Conservation (phyloP, 495 filamentous ascomycete genomes). For the Astrothelium subdiscretum region DNA sequence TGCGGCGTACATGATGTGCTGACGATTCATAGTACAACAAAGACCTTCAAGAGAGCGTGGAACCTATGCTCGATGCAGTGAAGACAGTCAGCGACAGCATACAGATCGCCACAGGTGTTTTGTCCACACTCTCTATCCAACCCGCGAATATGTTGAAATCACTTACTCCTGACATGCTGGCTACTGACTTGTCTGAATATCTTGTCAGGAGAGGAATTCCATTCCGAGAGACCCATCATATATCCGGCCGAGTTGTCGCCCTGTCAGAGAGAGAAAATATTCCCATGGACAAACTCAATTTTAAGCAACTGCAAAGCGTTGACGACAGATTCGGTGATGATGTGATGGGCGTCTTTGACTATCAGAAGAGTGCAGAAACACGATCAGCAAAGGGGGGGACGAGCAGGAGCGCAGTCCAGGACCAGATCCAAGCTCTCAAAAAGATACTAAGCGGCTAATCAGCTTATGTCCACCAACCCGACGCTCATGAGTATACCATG, state of each 20-base stretch:
- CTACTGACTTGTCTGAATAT: conserved; percentile 74
- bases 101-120: conserved; percentile 71
- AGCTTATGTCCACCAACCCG: too few species aligned
- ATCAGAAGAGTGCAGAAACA: conserved; percentile 79
- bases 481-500: too few species aligned
- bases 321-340: conserved; percentile 68
- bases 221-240: conserved; percentile 80
- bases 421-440: conserved; percentile 68
- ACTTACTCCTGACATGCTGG: conserved; percentile 50
- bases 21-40: conserved; percentile 58
- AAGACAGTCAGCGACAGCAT: conserved; percentile 80
- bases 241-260: conserved; percentile 70
- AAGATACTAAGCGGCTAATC: conserved; percentile 13
- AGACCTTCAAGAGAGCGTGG: conserved; percentile 81
- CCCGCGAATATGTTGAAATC: conserved; percentile 70
- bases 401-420: conserved; percentile 57
- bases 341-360: conserved; percentile 64
- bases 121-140: conserved; percentile 52
- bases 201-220: conserved; percentile 79
- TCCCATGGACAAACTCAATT: conserved; percentile 65
- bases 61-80: conserved; percentile 78
- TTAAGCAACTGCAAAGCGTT: conserved; percentile 59
- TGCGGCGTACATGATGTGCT: neutral
- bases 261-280: conserved; percentile 56
- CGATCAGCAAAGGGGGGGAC: conserved; percentile 73